Evolutionary conservation across 805 yeast genomes (phyloP).

Genomic region (Teunomyces panamensis): DNA sequence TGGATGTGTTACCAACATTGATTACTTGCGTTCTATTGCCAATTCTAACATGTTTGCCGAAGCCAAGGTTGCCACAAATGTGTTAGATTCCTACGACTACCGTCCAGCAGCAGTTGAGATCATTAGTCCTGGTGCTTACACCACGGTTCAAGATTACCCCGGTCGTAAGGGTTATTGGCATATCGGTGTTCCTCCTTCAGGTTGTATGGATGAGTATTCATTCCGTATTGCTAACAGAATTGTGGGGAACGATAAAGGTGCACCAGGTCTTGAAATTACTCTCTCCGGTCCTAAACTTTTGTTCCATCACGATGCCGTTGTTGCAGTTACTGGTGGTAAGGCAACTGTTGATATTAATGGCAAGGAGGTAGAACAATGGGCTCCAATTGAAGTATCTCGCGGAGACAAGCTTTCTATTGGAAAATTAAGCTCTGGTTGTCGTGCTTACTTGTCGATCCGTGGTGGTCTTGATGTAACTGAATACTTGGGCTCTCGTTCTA

Average conservation of each 20-base stretch:
- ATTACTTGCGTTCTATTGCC: conserved; percentile 83
- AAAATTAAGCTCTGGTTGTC: conserved; percentile 76
- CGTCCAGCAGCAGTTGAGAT: conserved; percentile 83
- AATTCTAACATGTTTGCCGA: conserved; percentile 78
- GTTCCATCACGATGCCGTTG: conserved; percentile 76
- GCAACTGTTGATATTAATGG: conserved; percentile 68
- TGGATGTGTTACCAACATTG: conserved; percentile 88
- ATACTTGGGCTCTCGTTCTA: conserved; percentile 93
- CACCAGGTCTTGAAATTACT: conserved; percentile 91
- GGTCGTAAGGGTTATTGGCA: conserved; percentile 89
- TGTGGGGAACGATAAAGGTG: conserved; percentile 78
- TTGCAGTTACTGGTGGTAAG: conserved; percentile 87
- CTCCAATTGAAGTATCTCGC: conserved; percentile 63
- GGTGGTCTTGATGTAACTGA: conserved; percentile 94
- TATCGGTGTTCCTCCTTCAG: conserved; percentile 97
- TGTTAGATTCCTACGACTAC: conserved; percentile 78
- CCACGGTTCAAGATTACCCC: conserved; percentile 95
- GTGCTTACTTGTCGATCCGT: conserved; percentile 85
- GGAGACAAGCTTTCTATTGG: conserved; percentile 85
- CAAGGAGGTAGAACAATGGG: conserved; percentile 55
- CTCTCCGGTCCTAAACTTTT: conserved; percentile 80
- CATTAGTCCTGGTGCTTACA: conserved; percentile 67
- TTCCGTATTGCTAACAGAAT: conserved; percentile 86
- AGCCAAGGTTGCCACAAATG: conserved; percentile 83
- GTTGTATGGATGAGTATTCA: conserved; percentile 94